Evolutionary conservation across 2,329 filamentous ascomycete genomes (phyloP).

Genomic region (Juglanconis juglandina): DNA sequence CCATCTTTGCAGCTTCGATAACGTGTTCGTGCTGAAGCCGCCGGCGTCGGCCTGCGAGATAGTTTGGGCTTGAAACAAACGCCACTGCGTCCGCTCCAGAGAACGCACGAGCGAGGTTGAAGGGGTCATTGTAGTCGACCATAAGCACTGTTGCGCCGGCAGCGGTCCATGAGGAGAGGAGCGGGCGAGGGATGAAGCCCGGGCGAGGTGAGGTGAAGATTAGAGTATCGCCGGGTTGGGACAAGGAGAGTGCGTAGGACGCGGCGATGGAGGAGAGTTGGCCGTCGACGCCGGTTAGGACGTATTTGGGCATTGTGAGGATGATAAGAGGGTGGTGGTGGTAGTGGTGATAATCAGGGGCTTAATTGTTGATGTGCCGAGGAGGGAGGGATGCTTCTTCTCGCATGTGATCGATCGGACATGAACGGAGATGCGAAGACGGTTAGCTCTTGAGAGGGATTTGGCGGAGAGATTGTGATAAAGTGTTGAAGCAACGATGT

Average conservation of each 20-base stretch:
- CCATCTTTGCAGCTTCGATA: slow-evolving; percentile 28
- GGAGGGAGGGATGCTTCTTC: neutral
- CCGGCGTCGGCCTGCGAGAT: slow-evolving; percentile 5
- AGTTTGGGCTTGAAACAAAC: slow-evolving; percentile 8
- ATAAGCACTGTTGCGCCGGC: slow-evolving; percentile 11
- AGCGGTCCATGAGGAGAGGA: slow-evolving; percentile 3
- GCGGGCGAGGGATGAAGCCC: slow-evolving; percentile 4
- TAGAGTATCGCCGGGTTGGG: slow-evolving; percentile 17
- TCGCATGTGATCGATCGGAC: too few relatives aligned
- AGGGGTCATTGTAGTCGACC: slow-evolving; percentile 19
- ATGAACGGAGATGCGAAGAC: too few relatives aligned
- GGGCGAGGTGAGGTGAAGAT: slow-evolving; percentile 17
- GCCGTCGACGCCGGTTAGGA: slow-evolving; percentile 19
- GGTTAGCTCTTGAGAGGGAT: neutral
- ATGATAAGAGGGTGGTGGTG: too few relatives aligned
- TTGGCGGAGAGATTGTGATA: neutral
- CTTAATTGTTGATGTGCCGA: neutral
- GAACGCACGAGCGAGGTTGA: slow-evolving; percentile 18
- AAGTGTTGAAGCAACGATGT: too few relatives aligned
- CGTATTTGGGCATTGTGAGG: slow-evolving; percentile 18
- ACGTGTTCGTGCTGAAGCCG: slow-evolving; percentile 16
- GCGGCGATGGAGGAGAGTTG: slow-evolving; percentile 19
- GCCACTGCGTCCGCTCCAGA: slow-evolving; percentile 21
- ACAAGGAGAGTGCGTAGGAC: slow-evolving; percentile 16
- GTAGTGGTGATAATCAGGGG: neutral